Evolutionary conservation across 352 stramenopile species (phyloP), one percentile per base, ranked within the genome.

Genomic region (Phytopythium oedochilum): DNA sequence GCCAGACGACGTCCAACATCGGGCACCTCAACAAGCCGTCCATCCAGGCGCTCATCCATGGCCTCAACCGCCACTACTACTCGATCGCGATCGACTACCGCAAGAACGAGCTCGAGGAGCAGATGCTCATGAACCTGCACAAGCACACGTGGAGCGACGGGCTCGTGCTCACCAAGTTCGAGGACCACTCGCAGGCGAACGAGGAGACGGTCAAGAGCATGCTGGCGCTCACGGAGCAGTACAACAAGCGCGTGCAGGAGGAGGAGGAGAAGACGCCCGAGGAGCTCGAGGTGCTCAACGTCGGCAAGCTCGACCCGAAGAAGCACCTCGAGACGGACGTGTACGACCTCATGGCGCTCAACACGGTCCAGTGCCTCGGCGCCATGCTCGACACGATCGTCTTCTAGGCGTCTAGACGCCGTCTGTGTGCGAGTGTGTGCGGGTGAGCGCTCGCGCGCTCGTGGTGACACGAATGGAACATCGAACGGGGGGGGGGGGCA

Each of bases 81-180:
- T 97, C 87, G 29, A 98, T 99, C 57, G 91, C 80, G 26, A 94
- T 96, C 64, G 96, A 98, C 74, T 99, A 98, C 80, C 85, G 97
- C 51, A 99, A 99, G 83, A 99, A 99, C 76, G 97, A 99, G 62
- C 81, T 99, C 6, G 97, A 99, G 73, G 96, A 99, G 75, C 96
- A 99, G 75, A 99, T 99, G 96, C 85, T 99, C 15, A 98, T 98
- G 89, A 99, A 99, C 75, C 68, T 99, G 53, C 90, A 99, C 83
- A 98, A 98, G 64, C 96, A 96, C 55, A 96, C 97, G 59, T 99
- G 97, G 97, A 98, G 96, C 45, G 77, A 92, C 29, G 96, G 96
- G 2, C 78, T 99, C 9, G 90, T 97, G 50, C 79, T 99, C 5
- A 73, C 93, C 48, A 87, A 91, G 56, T 99, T 99, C 68, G 96